phyloP scores from a whole-genome alignment of 169 alveolate genomes.

The Eimeria acervulina region DNA sequence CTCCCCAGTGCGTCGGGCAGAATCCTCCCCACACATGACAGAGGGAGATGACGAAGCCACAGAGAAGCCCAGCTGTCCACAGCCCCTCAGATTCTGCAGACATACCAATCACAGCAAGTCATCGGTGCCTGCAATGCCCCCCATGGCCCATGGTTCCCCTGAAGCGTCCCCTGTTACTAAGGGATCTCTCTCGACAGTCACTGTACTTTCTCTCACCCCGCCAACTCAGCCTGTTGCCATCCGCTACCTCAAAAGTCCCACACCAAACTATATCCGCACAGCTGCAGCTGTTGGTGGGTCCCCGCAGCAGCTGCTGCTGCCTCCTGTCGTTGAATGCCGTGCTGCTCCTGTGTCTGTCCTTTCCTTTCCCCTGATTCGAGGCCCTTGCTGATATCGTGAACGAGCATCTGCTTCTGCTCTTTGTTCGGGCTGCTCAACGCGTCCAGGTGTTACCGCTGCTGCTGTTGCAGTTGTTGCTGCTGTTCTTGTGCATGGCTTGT shows the following conservation, averaged over 20 bases:
- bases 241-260: slow-evolving; percentile 51
- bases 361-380: not conserved
- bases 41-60: not conserved
- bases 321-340: not conserved
- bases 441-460: not conserved
- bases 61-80: not conserved
- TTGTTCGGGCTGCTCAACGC: not conserved
- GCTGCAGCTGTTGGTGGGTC: slow-evolving; percentile 57
- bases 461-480: not conserved
- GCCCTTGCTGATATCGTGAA: not conserved
- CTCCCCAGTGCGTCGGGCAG: not conserved
- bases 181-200: not conserved
- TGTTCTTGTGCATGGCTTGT: not conserved
- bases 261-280: slow-evolving; percentile 33
- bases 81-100: not conserved
- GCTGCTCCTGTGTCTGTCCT: not conserved
- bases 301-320: slow-evolving; percentile 13
- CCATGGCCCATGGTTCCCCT: not conserved
- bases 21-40: not conserved
- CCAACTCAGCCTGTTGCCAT: slow-evolving; percentile 54
- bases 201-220: slow-evolving; percentile 15
- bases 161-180: not conserved
- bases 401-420: not conserved
- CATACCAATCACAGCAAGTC: not conserved
- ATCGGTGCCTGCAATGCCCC: not conserved